phyloP scores from a whole-genome alignment of 805 yeast species.

The Monosporozyma unispora region DNA sequence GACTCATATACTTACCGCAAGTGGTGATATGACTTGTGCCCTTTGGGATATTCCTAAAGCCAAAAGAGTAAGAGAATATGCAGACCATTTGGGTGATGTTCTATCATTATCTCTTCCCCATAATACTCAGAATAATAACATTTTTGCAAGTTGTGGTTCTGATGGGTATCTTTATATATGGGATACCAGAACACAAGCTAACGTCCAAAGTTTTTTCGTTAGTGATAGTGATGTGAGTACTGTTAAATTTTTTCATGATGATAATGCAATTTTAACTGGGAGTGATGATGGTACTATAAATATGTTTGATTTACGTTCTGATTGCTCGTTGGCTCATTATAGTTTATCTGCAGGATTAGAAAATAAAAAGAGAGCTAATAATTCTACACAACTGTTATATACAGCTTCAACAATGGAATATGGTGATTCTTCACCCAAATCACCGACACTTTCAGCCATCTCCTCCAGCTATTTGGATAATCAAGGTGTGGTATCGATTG shows the following conservation, averaged over 20 bases:
- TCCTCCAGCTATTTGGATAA: conserved; percentile 36
- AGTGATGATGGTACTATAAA: conserved; percentile 69
- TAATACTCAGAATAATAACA: conserved; percentile 16
- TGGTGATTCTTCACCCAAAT: conserved; percentile 14
- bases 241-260: conserved; percentile 58
- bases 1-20: conserved; percentile 50
- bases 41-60: conserved; percentile 73
- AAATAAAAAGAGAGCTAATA: conserved; percentile 8
- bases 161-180: conserved; percentile 61
- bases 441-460: conserved; percentile 10
- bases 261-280: conserved; percentile 63
- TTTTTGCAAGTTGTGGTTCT: conserved; percentile 56
- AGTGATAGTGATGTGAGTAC: conserved; percentile 58
- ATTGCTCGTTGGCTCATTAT: conserved; percentile 54
- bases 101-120: conserved; percentile 36
- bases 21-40: conserved; percentile 75
- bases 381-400: conserved; percentile 9
- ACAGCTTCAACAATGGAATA: conserved; percentile 22
- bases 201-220: conserved; percentile 44
- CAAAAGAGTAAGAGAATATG: conserved; percentile 41
- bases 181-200: conserved; percentile 47
- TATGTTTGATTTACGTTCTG: conserved; percentile 68
- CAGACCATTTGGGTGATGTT: conserved; percentile 69
- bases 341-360: conserved; percentile 18
- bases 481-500: conserved; percentile 66